Base-by-base conservation (phyloP, 2,329 filamentous ascomycete species). In the Sclerotinia spermophila region DNA sequence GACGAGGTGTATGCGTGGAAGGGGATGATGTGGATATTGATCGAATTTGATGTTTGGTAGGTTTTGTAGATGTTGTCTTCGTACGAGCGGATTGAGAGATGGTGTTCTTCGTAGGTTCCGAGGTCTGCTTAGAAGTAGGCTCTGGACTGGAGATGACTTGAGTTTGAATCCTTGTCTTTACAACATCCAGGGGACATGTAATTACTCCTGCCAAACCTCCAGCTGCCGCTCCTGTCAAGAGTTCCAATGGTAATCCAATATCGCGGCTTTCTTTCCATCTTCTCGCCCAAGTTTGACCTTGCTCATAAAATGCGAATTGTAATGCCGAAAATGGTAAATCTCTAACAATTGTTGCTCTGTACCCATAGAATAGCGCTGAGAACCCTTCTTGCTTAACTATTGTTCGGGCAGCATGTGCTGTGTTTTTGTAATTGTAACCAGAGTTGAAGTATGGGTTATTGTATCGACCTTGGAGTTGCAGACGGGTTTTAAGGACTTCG, bases 231-330 rank as follows among this genome's bases (percentile, higher is more conserved):
- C 94, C 96, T 0, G 96, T 99, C 21, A 96, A 81, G 35, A 98
- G 90, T 80, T 99, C 96, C 51, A 98, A 81, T 0, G 89, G 86
- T 45, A 96, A 82, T 0, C 96, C 96, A 68, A 99, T 96, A 71
- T 97, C 93, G 71, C 90, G 87, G 73, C 90, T 91, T 45, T 91
- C 88, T 78, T 92, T 90, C 85, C 91, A 96, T 68, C 88, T 81
- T 78, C 91, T 91, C 0, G 96, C 94, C 85, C 93, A 87, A 60
- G 86, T 88, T 77, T 94, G 92, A 79, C 94, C 94, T 81, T 98
- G 93, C 81, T 99, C 96, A 84, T 97, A 99, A 80, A 99, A 97
- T 77, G 96, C 95, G 81, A 99, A 98, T 79, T 99, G 96, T 17
- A 99, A 83, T 0, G 96, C 96, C 0, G 95, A 98, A 79, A 97